phyloP scores from a whole-genome alignment of 2,329 filamentous ascomycete genomes.

The Esteya vermicola region DNA sequence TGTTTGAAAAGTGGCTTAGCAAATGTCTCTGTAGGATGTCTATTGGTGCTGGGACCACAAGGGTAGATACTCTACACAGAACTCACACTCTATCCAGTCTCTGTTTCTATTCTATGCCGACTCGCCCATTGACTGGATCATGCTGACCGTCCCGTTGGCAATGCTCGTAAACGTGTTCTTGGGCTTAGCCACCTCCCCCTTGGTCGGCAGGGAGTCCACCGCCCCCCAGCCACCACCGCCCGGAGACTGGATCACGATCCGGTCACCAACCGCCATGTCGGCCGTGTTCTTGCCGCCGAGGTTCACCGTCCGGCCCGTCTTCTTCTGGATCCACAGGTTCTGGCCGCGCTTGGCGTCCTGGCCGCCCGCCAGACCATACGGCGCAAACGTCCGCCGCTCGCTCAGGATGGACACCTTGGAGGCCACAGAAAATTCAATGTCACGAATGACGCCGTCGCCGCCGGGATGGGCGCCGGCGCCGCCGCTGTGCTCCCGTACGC shows the following conservation, averaged over 20 bases:
- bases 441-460: constrained; percentile 20
- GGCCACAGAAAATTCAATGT: constrained; percentile 19
- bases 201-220: neutral
- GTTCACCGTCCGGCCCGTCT: neutral
- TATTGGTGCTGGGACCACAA: no score
- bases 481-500: constrained; percentile 16
- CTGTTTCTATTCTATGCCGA: neutral
- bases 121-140: neutral
- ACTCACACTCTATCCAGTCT: no score
- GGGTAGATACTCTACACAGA: no score
- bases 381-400: constrained; percentile 19
- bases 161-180: neutral
- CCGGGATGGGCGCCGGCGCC: constrained; percentile 17
- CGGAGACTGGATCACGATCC: neutral
- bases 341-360: constrained; percentile 7
- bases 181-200: neutral
- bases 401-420: constrained; percentile 21
- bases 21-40: no score
- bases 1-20: no score
- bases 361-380: constrained; percentile 21
- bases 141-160: neutral
- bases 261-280: neutral
- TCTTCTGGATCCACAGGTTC: neutral
- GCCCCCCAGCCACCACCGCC: neutral
- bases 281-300: neutral